Evolutionary conservation across 495 filamentous ascomycete species (phyloP).

Genomic region (Xylaria cubensis): DNA sequence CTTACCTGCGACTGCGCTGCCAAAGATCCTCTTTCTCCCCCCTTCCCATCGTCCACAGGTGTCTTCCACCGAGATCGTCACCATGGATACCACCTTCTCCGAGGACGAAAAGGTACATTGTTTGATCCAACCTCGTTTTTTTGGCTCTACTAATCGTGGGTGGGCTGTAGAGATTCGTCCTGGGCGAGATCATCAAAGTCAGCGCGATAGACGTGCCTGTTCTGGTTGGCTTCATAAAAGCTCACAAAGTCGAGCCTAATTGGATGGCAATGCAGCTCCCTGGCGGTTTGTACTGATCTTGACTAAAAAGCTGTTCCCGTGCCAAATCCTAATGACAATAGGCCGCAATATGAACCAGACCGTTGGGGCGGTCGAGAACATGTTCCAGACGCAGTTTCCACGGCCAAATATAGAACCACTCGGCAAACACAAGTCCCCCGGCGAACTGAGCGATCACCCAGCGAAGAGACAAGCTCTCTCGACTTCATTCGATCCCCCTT

Average conservation of each 20-base stretch:
- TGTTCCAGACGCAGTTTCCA: conserved; percentile 48
- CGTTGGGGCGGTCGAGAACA: conserved; percentile 48
- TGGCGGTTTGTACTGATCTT: conserved; percentile 46
- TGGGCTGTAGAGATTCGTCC: conserved; percentile 56
- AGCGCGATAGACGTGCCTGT: conserved; percentile 54
- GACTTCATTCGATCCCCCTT: conserved; percentile 37
- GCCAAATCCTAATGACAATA: conserved; percentile 37
- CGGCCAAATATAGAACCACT: conserved; percentile 45
- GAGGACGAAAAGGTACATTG: conserved; percentile 57
- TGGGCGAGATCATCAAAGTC: conserved; percentile 62
- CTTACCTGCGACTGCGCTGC: conserved; percentile 42
- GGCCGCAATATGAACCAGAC: conserved; percentile 58
- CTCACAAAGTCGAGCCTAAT: conserved; percentile 50
- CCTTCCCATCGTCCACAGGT: conserved; percentile 40
- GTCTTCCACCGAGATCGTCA: conserved; percentile 38
- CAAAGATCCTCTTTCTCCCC: conserved; percentile 41
- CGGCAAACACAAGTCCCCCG: conserved; percentile 51
- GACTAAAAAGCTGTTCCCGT: conserved; percentile 32
- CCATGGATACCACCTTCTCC: conserved; percentile 56
- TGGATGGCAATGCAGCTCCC: conserved; percentile 57
- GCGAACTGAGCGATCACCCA: conserved; percentile 49
- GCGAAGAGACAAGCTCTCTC: conserved; percentile 51
- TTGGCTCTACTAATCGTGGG: conserved; percentile 35
- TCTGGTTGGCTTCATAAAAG: conserved; percentile 54
- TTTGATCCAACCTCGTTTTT: conserved; percentile 18